These are phyloP conservation scores for Debaryomyces subglobosus DNA, from an alignment of 1,139 yeast species.

Conservation along the genomic window DNA sequence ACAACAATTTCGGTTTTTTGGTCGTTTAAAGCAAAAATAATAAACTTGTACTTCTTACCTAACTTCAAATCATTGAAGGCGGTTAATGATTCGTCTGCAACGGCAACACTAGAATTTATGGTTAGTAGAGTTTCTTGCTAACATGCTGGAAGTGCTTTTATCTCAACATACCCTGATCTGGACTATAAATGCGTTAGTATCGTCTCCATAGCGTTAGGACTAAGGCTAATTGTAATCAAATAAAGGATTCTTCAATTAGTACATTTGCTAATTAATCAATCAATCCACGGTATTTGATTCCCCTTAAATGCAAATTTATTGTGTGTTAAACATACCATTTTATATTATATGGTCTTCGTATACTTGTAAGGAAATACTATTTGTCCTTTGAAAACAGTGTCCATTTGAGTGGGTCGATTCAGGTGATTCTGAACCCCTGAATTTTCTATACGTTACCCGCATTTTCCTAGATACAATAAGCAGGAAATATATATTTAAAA, in stretches of 20 bases:
- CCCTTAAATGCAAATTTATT: not conserved
- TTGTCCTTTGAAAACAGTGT: constrained; percentile 6
- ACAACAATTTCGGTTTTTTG: constrained; percentile 89
- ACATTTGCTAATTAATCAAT: constrained; percentile 1
- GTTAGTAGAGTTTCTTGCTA: constrained; percentile 23
- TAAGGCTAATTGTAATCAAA: not conserved
- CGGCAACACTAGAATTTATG: constrained; percentile 67
- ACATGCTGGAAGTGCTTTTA: too few species aligned
- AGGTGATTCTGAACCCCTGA: constrained; percentile 8
- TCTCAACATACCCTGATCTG: constrained; percentile 67
- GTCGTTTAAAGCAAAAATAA: constrained; percentile 79
- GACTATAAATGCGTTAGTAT: constrained; percentile 43
- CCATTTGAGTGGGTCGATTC: constrained; percentile 2
- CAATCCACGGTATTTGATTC: constrained; percentile 6
- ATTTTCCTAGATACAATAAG: constrained; percentile 9
- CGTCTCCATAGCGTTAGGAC: not conserved
- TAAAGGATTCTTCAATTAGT: not conserved
- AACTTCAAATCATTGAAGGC: constrained; percentile 96
- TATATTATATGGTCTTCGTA: constrained; percentile 4
- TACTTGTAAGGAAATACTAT: not conserved
- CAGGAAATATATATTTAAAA: not conserved
- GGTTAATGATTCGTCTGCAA: constrained; percentile 89
- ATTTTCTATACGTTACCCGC: constrained; percentile 6
- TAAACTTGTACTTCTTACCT: constrained; percentile 86
- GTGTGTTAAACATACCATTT: constrained; percentile 9